Evolutionary conservation across 306 rosid species (phyloP), one percentile per base, ranked within the genome.

Genomic region (Vicia faba): DNA sequence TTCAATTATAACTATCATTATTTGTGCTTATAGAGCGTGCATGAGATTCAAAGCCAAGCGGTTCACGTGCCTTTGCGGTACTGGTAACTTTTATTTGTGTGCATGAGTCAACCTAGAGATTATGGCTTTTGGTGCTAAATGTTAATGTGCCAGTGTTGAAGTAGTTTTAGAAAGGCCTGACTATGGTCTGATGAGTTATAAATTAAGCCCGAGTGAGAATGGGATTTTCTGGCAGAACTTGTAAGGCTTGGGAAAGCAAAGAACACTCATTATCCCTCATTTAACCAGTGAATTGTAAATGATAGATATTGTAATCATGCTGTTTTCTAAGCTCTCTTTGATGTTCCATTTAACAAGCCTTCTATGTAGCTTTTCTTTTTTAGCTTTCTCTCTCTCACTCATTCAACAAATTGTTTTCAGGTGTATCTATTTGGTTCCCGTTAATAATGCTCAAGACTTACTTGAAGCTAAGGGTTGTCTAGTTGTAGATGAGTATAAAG

Each of bases 1-100:
- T 61, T 67, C 54, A 72, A 67, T 63, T 63, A 48, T 69, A 76
- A 67, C 69, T 38, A 54, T 75, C 65, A 55, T 33, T 61, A 38
- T 66, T 61, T 71, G 63, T 70, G 80, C 66, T 65, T 44, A n/a
- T n/a, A 23, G 40, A 36, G 33, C 8, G 16, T 68, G 33, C 1
- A 11, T 41, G 28, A 53, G n/a, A 46, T 20, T 19, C 5, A 8
- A 48, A 19, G 43, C 64, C 77, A 41, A 18, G 8, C 53, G 65
- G 15, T n/a, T n/a, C n/a, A n/a, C n/a, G n/a, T 4, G 5, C 69
- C 38, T 43, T 18, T 55, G 58, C 4, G 14, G 46, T 29, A 1
- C 36, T 12, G 5, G 66, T 18, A 12, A 23, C 56, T 36, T 40
- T 40, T 14, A 7, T 50, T 56, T 63, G 56, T 58, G 36, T 28